phyloP scores from a whole-genome alignment of 2,329 filamentous ascomycete species.

The Byssothecium circinans region DNA sequence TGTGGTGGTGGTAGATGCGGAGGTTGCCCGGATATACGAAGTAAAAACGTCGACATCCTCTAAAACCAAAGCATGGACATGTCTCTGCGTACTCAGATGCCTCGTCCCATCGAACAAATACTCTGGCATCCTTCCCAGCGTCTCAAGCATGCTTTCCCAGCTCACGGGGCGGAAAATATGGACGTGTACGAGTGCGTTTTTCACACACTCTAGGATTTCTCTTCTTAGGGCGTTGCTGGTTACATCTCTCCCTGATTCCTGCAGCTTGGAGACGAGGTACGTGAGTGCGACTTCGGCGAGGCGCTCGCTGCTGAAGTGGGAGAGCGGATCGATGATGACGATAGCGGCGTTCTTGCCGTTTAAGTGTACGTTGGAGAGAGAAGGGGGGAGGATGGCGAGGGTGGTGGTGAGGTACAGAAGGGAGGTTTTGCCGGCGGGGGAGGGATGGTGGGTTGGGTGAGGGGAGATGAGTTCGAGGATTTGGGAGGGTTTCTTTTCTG shows the following conservation, averaged over 20 bases:
- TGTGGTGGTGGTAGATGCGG: not conserved
- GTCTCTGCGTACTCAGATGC: conserved; percentile 52
- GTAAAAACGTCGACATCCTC: conserved; percentile 58
- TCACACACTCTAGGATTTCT: conserved; percentile 32
- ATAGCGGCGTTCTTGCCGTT: conserved; percentile 49
- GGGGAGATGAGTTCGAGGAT: conserved; percentile 57
- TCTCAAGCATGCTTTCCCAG: conserved; percentile 53
- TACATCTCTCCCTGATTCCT: not conserved
- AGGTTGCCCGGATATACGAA: conserved; percentile 14
- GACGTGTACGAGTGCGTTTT: conserved; percentile 54
- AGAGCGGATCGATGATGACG: conserved; percentile 59
- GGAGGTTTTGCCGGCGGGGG: conserved; percentile 60
- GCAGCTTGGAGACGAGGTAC: not conserved
- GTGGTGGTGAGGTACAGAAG: conserved; percentile 60
- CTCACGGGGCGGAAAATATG: conserved; percentile 61
- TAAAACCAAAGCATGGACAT: conserved; percentile 55
- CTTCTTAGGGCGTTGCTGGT: not conserved
- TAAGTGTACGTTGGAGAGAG: conserved; percentile 24
- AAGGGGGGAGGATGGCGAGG: conserved; percentile 53
- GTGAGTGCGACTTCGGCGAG: conserved; percentile 42
- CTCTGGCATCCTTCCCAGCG: conserved; percentile 49
- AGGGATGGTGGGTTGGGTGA: conserved; percentile 32
- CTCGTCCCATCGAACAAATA: conserved; percentile 56
- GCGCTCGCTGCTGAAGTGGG: conserved; percentile 55
- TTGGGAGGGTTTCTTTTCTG: conserved; percentile 9